Evolutionary conservation across 495 filamentous ascomycete genomes (phyloP).

Genomic region (Aspergillus egyptiacus): DNA sequence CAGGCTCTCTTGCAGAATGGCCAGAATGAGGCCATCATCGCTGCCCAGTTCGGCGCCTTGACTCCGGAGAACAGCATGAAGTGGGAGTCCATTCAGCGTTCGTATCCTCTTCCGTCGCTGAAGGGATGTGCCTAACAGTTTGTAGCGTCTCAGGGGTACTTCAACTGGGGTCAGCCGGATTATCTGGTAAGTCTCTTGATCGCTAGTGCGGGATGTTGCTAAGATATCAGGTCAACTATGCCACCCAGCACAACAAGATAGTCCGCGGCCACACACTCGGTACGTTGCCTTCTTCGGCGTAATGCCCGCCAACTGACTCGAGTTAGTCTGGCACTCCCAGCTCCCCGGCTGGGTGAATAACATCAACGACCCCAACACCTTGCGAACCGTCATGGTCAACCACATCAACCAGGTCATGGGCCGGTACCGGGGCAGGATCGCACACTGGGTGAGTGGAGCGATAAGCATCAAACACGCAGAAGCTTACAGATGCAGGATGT

Average conservation of each 20-base stretch:
- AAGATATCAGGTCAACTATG: slow-evolving; percentile 38
- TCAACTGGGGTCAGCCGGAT: slow-evolving; percentile 40
- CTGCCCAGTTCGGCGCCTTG: slow-evolving; percentile 44
- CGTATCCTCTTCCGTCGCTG: background rate
- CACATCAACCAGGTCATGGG: slow-evolving; percentile 23
- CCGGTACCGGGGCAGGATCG: slow-evolving; percentile 41
- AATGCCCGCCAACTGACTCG: background rate
- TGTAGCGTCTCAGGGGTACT: slow-evolving; percentile 31
- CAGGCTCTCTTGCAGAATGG: slow-evolving; percentile 18
- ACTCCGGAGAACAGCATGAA: slow-evolving; percentile 56
- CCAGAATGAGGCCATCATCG: slow-evolving; percentile 31
- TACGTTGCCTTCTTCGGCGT: slow-evolving; percentile 7
- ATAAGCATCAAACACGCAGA: background rate
- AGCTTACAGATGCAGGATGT: slow-evolving; percentile 49
- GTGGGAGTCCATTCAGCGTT: slow-evolving; percentile 42
- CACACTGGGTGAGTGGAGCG: slow-evolving; percentile 37
- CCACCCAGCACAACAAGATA: slow-evolving; percentile 38
- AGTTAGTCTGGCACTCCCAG: slow-evolving; percentile 47
- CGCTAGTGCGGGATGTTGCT: background rate
- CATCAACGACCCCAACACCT: slow-evolving; percentile 40
- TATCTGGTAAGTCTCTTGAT: slow-evolving; percentile 24
- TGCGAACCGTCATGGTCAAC: slow-evolving; percentile 35
- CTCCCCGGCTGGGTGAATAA: slow-evolving; percentile 44
- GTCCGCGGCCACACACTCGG: slow-evolving; percentile 47
- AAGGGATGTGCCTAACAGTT: slow-evolving; percentile 10